Conservation (phyloP, 1,284 basidiomycete species). For the Rhodotorula sp. region DNA sequence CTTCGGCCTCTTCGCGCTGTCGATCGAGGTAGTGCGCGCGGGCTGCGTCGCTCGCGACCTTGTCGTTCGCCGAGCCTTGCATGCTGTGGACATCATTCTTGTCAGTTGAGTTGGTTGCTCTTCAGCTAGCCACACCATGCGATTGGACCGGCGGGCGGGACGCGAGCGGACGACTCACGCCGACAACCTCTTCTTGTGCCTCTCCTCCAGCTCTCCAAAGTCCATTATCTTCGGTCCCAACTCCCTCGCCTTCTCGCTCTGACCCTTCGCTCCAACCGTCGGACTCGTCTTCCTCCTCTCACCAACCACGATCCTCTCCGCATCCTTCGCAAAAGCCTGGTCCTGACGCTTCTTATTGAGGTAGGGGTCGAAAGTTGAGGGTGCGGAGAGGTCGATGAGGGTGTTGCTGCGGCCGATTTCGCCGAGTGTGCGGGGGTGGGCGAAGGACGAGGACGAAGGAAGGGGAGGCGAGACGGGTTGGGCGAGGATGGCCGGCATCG, state of each 20-base stretch:
- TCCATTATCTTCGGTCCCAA: conserved; percentile 28
- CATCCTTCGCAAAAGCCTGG: not conserved
- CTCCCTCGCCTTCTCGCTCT: conserved; percentile 1
- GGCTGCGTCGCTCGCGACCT: conserved; percentile 11
- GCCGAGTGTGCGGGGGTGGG: conserved; percentile 1
- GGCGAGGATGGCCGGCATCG: conserved; percentile 19
- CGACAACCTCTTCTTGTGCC: conserved; percentile 29
- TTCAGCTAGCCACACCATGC: not conserved
- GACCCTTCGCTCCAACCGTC: not conserved
- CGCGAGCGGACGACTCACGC: conserved; percentile 7
- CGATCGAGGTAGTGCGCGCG: conserved; percentile 10
- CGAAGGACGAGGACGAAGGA: not conserved
- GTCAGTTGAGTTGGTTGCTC: not conserved
- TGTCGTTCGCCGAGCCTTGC: conserved; percentile 20
- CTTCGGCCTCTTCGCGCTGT: conserved; percentile 17
- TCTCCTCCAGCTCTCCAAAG: conserved; percentile 28
- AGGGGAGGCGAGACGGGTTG: not conserved
- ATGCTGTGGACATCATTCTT: conserved; percentile 3
- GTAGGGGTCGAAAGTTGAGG: conserved; percentile 24
- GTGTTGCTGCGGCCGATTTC: conserved; percentile 5
- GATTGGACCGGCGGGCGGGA: not conserved
- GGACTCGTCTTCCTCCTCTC: conserved; percentile 16
- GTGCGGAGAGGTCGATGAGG: conserved; percentile 20
- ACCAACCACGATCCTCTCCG: conserved; percentile 22
- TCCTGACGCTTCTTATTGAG: not conserved